Conservation (phyloP, 345 rosid species). For the Pseudoturritis turrita region DNA sequence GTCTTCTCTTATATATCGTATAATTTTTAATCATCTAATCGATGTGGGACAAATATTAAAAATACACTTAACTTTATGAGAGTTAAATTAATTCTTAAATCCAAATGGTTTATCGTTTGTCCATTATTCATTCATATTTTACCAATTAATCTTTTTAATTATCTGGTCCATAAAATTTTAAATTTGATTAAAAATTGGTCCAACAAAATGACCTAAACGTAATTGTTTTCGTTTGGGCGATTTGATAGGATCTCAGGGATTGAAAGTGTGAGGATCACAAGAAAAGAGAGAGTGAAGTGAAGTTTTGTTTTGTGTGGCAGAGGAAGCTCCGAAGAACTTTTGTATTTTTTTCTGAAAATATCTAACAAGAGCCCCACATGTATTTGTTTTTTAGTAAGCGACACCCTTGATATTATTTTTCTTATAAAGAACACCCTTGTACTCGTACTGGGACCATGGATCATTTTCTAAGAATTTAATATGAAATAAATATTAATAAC, state of each 20-base stretch:
- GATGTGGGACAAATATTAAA: too few relatives aligned
- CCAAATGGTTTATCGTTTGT: too few relatives aligned
- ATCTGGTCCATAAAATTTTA: too few relatives aligned
- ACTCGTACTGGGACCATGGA: background rate
- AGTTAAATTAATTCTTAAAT: too few relatives aligned
- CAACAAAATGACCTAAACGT: slow-evolving; percentile 15
- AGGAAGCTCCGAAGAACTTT: slow-evolving; percentile 3
- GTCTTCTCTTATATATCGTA: too few relatives aligned
- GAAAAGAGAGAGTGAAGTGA: slow-evolving; percentile 14
- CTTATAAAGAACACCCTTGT: background rate
- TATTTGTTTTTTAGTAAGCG: background rate
- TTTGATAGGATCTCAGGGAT: slow-evolving; percentile 17
- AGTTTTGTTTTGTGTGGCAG: background rate
- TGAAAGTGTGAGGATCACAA: slow-evolving; percentile 28
- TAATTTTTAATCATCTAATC: too few relatives aligned
- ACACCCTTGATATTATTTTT: slow-evolving; percentile 14
- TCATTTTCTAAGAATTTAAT: background rate
- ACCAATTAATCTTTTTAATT: too few relatives aligned
- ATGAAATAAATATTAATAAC: background rate
- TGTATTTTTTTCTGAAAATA: slow-evolving; percentile 14
- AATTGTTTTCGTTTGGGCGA: background rate
- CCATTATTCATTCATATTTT: too few relatives aligned
- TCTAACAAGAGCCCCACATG: slow-evolving; percentile 3
- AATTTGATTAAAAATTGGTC: too few relatives aligned
- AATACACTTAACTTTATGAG: too few relatives aligned